These are phyloP conservation scores for Amanita rubescens DNA, from an alignment of 768 basidiomycete species.

Conservation along the genomic window DNA sequence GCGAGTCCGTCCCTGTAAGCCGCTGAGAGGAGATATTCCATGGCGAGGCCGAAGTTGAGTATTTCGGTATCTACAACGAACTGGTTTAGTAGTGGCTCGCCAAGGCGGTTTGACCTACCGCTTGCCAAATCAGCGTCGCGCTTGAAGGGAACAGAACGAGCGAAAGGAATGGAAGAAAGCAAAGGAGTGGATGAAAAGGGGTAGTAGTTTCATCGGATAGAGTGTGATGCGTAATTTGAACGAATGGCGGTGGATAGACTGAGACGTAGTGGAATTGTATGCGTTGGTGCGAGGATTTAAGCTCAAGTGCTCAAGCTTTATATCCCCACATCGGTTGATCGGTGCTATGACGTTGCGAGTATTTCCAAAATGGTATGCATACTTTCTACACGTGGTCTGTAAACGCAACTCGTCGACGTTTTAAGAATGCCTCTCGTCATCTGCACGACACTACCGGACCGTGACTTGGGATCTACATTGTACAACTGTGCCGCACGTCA, in stretches of 20 bases:
- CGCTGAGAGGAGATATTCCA: constrained; percentile 37
- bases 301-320: background rate
- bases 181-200: background rate
- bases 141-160: background rate
- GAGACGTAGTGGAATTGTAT: background rate
- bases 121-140: background rate
- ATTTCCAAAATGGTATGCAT: background rate
- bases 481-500: too few relatives aligned
- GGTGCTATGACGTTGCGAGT: background rate
- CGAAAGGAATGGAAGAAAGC: background rate
- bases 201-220: background rate
- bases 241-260: background rate
- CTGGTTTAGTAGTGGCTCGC: background rate
- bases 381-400: too few relatives aligned
- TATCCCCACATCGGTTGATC: background rate
- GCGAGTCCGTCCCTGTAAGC: constrained; percentile 39
- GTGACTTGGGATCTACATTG: too few relatives aligned
- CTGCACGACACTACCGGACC: too few relatives aligned
- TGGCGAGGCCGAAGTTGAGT: constrained; percentile 40
- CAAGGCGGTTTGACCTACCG: background rate
- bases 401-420: too few relatives aligned
- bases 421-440: too few relatives aligned
- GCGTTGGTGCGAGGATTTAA: too few relatives aligned
- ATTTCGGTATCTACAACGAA: constrained; percentile 21
- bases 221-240: background rate